Evolutionary conservation across 2,329 filamentous ascomycete genomes (phyloP).

Genomic region (Coniochaeta sp.): DNA sequence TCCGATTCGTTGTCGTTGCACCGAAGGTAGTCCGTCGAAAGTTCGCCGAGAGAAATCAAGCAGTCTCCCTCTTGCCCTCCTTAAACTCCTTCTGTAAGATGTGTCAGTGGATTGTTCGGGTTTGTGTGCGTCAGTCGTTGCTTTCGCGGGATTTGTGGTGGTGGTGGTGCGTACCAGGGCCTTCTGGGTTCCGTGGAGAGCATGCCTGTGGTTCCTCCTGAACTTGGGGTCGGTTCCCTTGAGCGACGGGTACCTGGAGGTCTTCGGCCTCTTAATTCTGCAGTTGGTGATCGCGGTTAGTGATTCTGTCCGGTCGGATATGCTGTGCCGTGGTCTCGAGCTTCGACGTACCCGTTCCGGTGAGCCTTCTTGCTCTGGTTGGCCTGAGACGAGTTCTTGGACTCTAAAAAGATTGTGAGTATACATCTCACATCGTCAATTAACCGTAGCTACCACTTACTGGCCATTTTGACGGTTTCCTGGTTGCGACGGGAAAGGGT

Average conservation of each 20-base stretch:
- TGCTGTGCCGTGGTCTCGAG: slow-evolving; percentile 8
- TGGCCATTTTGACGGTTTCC: slow-evolving; percentile 57
- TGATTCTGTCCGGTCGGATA: background rate
- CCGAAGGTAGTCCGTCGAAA: too few species aligned
- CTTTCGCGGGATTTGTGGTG: too few species aligned
- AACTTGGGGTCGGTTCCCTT: slow-evolving; percentile 99
- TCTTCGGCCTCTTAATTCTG: slow-evolving; percentile 99
- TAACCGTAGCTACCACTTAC: slow-evolving; percentile 38
- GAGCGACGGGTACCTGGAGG: slow-evolving; percentile 95
- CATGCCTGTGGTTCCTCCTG: slow-evolving; percentile 99
- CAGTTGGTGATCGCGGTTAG: background rate
- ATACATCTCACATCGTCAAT: background rate
- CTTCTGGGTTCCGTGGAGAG: slow-evolving; percentile 97
- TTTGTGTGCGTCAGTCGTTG: too few species aligned
- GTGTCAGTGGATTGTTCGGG: slow-evolving; percentile 13
- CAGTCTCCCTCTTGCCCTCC: slow-evolving; percentile 61
- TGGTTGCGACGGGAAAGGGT: slow-evolving; percentile 25
- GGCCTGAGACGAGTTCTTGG: slow-evolving; percentile 99
- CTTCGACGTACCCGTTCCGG: slow-evolving; percentile 81
- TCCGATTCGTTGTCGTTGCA: too few species aligned
- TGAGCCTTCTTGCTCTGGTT: slow-evolving; percentile 98
- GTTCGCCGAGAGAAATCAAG: slow-evolving; percentile 18
- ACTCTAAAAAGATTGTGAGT: slow-evolving; percentile 57
- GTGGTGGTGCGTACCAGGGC: slow-evolving; percentile 68
- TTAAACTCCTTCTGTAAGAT: slow-evolving; percentile 81